phyloP scores from a whole-genome alignment of 352 stramenopile genomes.

The Phytopythium cucurbitacearum region DNA sequence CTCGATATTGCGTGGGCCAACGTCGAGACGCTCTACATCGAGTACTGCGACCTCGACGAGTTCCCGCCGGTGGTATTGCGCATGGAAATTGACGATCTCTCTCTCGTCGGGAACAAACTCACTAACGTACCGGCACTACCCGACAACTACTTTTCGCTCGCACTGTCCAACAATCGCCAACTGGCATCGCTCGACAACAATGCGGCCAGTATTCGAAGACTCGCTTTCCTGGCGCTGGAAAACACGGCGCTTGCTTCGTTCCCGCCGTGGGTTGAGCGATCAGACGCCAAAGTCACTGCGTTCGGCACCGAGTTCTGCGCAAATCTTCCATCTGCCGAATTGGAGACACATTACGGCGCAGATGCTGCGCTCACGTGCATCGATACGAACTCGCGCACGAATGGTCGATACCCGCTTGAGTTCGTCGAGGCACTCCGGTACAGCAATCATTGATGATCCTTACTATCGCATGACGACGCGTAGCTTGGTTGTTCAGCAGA shows the following conservation, averaged over 20 bases:
- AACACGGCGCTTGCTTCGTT: conserved; percentile 6
- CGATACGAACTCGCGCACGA: neutral
- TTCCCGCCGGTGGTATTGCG: conserved; percentile 6
- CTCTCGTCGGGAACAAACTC: conserved; percentile 14
- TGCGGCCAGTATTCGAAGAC: neutral
- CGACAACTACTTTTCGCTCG: neutral
- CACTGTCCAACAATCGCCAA: neutral
- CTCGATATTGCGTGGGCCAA: conserved; percentile 10
- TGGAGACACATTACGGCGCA: neutral
- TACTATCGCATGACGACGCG: too few species aligned
- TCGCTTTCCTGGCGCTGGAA: conserved; percentile 9
- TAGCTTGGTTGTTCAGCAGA: too few species aligned
- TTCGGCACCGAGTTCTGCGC: conserved; percentile 12
- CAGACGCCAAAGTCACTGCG: conserved; percentile 2
- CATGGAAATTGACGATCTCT: conserved; percentile 11
- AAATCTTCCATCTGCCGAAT: neutral
- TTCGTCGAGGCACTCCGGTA: neutral
- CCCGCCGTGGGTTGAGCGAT: conserved; percentile 3
- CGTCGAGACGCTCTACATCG: conserved; percentile 16
- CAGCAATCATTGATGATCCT: too few species aligned
- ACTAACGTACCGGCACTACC: neutral
- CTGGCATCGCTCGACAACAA: neutral
- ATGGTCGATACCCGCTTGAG: conserved; percentile 1
- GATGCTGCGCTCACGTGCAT: neutral
- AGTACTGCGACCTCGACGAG: conserved; percentile 10